These are phyloP conservation scores for Cruciata laevipes DNA, from an alignment of 257 asterid genomes.

Conservation along the genomic window DNA sequence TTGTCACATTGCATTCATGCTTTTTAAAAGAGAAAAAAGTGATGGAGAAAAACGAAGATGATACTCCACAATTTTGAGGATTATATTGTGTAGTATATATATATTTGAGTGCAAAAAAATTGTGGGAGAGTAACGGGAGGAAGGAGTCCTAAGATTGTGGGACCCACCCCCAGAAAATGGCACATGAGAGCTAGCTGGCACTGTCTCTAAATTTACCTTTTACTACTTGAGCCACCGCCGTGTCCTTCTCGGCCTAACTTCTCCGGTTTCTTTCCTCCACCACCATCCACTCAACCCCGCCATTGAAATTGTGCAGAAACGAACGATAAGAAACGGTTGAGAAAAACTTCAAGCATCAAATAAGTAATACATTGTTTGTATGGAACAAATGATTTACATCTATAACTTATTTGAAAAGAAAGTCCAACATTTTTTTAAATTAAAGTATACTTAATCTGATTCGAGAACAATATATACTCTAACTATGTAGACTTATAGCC, in stretches of 20 bases:
- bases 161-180: conserved; percentile 21
- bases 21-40: not conserved
- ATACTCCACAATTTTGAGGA: too few species aligned
- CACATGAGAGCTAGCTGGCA: conserved; percentile 85
- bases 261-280: not conserved
- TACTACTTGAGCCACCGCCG: conserved; percentile 18
- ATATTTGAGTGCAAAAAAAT: too few species aligned
- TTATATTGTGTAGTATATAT: too few species aligned
- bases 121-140: conserved; percentile 1
- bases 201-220: conserved; percentile 35
- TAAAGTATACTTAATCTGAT: too few species aligned
- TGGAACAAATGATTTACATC: too few species aligned
- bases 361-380: too few species aligned
- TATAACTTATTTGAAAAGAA: too few species aligned
- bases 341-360: too few species aligned
- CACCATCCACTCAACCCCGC: not conserved
- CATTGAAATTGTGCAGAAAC: too few species aligned
- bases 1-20: not conserved
- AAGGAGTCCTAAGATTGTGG: conserved; percentile 9
- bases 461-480: too few species aligned
- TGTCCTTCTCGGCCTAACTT: conserved; percentile 1
- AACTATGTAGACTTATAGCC: not conserved
- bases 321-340: too few species aligned
- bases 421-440: too few species aligned
- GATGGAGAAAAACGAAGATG: not conserved